Base-by-base conservation (phyloP, 371 early-diverging fungal genomes). In the Apophysomyces variabilis region DNA sequence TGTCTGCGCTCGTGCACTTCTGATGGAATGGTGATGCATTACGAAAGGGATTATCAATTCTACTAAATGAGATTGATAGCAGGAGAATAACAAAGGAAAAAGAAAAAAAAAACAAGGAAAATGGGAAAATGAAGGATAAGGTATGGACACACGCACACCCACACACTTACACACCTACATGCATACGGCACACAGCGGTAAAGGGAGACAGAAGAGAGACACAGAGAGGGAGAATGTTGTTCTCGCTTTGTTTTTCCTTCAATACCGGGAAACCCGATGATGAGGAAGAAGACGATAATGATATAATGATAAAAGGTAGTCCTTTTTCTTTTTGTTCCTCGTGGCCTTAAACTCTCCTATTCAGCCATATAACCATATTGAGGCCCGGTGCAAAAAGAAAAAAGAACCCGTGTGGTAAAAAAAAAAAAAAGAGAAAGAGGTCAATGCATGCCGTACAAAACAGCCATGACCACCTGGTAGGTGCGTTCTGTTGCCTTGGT, bases 1-100 rank as follows among this genome's bases (percentile, higher is more conserved):
- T 68, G 62, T 39, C 57, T 68, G 69, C 69, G 66, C 69, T 68
- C 65, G 69, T 68, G 69, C 69, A 65, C 32, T 26, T 65, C 38
- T 59, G 35, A 50, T 50, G 54, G 54, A 50, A 50, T 50, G 54
- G 32, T 26, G 21, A n/a, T 50, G 54, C 54, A 50, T 16, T 26
- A 50, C 21, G 36, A 60, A 60, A 26, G 21, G 46, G 38, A 36
- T 41, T 35, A 8, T 32, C 36, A n/a, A 26, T 36, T 45, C 32
- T 26, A 26, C 32, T 26, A 14, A 45, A 45, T n/a, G n/a, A 26
- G 32, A 18, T 50, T 9, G 54, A 8, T 50, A 21, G 54, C 21
- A 50, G 54, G 54, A 50, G 54, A 45, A 45, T 45, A 18, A 50
- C 9, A 50, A 50, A 50, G 16, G 54, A 50, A 50, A 47, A 47